Percentiles rank a stretch among this genome's conserved stretches.
These are phyloP conservation scores for Blastomyces parvus DNA, from an alignment of 2,329 filamentous ascomycete genomes.

Conservation along the genomic window DNA sequence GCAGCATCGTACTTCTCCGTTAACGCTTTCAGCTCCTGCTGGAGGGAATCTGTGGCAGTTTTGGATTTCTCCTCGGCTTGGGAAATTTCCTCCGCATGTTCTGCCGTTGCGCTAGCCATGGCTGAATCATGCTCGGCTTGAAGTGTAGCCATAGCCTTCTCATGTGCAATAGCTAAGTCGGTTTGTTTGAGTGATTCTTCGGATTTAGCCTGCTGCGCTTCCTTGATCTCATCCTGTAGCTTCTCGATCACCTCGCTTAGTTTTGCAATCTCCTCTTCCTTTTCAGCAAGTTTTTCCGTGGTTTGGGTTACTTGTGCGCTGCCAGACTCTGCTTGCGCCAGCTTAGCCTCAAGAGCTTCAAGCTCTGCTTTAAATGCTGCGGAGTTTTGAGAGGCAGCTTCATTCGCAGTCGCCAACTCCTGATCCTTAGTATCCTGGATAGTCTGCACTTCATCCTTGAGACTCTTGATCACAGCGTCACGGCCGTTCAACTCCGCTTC, in stretches of 20 bases:
- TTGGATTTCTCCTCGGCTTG: slow-evolving; percentile 15
- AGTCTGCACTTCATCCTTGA: slow-evolving; percentile 31
- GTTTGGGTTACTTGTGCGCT: slow-evolving; percentile 18
- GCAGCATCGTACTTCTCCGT: slow-evolving; percentile 11
- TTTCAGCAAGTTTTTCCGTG: slow-evolving; percentile 25
- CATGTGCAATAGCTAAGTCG: slow-evolving; percentile 13
- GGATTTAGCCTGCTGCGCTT: slow-evolving; percentile 14
- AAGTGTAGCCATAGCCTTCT: slow-evolving; percentile 14
- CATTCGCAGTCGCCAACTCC: slow-evolving; percentile 29
- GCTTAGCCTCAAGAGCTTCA: slow-evolving; percentile 27
- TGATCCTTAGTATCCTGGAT: slow-evolving; percentile 29
- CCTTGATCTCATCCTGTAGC: slow-evolving; percentile 25
- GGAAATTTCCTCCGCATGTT: slow-evolving; percentile 15
- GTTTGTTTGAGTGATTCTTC: slow-evolving; percentile 12
- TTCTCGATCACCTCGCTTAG: slow-evolving; percentile 27
- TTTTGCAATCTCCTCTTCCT: slow-evolving; percentile 28
- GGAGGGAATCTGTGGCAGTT: slow-evolving; percentile 10
- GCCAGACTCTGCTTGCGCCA: slow-evolving; percentile 26
- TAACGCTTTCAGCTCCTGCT: slow-evolving; percentile 15
- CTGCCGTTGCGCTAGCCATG: slow-evolving; percentile 12
- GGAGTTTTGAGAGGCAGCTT: slow-evolving; percentile 24
- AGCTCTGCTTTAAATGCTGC: slow-evolving; percentile 29
- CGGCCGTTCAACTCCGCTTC: slow-evolving; percentile 28
- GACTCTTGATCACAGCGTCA: slow-evolving; percentile 31
- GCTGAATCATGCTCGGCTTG: slow-evolving; percentile 16